Evolutionary conservation across 2,329 filamentous ascomycete species (phyloP).

Genomic region (Aspergillus sp.): DNA sequence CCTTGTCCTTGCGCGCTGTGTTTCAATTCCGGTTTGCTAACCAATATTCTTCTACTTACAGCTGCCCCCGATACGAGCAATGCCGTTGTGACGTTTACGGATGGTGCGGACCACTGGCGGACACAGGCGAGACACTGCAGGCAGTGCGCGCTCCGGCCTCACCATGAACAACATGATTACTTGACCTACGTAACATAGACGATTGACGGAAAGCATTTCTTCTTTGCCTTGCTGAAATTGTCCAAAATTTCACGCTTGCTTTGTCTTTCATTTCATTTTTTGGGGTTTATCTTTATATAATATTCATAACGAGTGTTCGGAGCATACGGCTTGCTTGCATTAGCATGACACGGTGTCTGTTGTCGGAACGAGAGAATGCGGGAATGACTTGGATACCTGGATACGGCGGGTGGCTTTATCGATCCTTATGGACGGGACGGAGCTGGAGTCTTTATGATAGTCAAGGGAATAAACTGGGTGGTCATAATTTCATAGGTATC

Average conservation of each 20-base stretch:
- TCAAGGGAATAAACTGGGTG: too few species aligned
- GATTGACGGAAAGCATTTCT: constrained; percentile 3
- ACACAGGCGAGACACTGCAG: constrained; percentile 27
- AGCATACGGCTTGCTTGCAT: constrained; percentile 1
- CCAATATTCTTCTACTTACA: constrained; percentile 2
- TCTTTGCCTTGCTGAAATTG: not conserved
- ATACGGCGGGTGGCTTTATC: not conserved
- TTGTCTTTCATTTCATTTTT: not conserved
- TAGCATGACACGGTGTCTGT: constrained; percentile 1
- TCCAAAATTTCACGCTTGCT: not conserved
- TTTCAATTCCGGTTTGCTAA: not conserved
- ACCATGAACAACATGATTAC: not conserved
- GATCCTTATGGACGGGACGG: not conserved
- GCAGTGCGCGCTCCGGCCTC: constrained; percentile 17
- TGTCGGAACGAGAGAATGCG: constrained; percentile 9
- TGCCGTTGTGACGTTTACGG: constrained; percentile 32
- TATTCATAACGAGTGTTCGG: constrained; percentile 4
- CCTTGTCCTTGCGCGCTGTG: not conserved
- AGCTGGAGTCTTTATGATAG: too few species aligned
- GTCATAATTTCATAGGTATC: too few species aligned
- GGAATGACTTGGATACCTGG: constrained; percentile 2
- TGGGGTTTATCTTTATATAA: not conserved
- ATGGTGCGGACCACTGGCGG: constrained; percentile 30
- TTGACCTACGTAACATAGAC: constrained; percentile 8
- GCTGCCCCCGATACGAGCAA: constrained; percentile 30